Base-by-base conservation (phyloP, 2,329 filamentous ascomycete species). In the Scytalidium lignicola region DNA sequence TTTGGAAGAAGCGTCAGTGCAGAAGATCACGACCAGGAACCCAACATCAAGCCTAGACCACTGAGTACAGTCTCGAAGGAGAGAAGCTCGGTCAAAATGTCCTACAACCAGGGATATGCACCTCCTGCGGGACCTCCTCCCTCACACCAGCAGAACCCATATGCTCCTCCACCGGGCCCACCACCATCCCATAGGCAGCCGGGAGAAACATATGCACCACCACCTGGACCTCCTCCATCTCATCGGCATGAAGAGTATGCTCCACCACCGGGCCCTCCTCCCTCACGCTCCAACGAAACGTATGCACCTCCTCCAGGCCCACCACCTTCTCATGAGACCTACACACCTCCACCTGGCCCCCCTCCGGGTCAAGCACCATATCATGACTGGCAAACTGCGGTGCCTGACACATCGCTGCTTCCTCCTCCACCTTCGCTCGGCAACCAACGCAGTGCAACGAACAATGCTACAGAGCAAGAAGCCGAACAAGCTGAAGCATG, bases 371-470 rank as follows among this genome's bases (percentile, higher is more conserved):
- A 58, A 46, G 49, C 51, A 37, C 58, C 59, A 48, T 64, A 81
- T 57, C 85, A 90, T 63, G 81, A 87, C 67, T 90, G 87, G 87
- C 74, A 83, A 56, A 62, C 76, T 6, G 78, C 83, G 2, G 84
- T 90, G 1, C 85, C 86, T 0, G 86, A 90, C 64, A 89, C 81
- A 1, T 74, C 85, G 1, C 74, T 87, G 9, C 79, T 90, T 41
- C 86, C 86, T 1, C 86, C 86, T 0, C 87, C 87, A 1, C 87
- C 87, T 0, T 77, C 78, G 23, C 75, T 89, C 47, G 79, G 79
- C 44, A 81, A 82, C 59, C 80, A 87, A 51, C 69, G 66, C 26
- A 89, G 85, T 12, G 80, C 82, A 0, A 76, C 83, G 2, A 83
- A 80, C 62, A 92, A 92, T 65, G 83, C 88, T 1, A 78, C 78